Evolutionary conservation across 1,284 basidiomycete genomes (phyloP), one percentile per base, ranked within the genome.

Genomic region (Bjerkandera adusta): DNA sequence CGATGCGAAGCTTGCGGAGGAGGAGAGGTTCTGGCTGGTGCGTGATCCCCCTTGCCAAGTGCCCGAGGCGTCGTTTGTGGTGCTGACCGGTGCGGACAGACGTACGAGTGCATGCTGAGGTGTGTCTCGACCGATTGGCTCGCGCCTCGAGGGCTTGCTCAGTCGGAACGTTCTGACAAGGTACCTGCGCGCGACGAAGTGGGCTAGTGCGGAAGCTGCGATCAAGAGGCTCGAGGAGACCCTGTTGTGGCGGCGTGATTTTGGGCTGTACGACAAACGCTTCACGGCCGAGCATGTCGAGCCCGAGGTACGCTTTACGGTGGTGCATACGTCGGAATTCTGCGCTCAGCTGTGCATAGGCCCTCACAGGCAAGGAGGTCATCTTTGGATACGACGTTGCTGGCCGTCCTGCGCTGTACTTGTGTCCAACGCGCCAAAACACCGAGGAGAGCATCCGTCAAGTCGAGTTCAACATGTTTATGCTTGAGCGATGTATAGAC

Each of bases 341-440:
- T 11, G 38, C 5, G 13, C 39, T 16, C 27, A 39, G 46, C 51
- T 37, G 21, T 46, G 39, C 29, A 36, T 24, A 82, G 84, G 81
- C 79, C 1, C 63, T 85, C 21, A 90, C 86, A 3, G 88, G 88
- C 22, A 90, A 91, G 65, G 73, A 78, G 60, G 68, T 89, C 40
- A 50, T 86, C 12, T 89, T 85, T 53, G 92, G 92, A 0, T 93
- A 83, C 62, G 92, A 95, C 49, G 54, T 58, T 6, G 67, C 71
- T 46, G 68, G 84, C 6, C 70, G 89, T 48, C 91, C 92, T 0
- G 82, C 77, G 1, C 63, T 88, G 30, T 93, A 92, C 68, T 77
- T 93, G 70, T 79, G 85, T 32, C 92, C 91, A 0, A 88, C 84
- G 53, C 77, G 81, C 35, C 90, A 94, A 64, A 94, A 93, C 64